Evolutionary conservation across 768 basidiomycete species (phyloP), one percentile per base, ranked within the genome.

Genomic region (Mycena maculata): DNA sequence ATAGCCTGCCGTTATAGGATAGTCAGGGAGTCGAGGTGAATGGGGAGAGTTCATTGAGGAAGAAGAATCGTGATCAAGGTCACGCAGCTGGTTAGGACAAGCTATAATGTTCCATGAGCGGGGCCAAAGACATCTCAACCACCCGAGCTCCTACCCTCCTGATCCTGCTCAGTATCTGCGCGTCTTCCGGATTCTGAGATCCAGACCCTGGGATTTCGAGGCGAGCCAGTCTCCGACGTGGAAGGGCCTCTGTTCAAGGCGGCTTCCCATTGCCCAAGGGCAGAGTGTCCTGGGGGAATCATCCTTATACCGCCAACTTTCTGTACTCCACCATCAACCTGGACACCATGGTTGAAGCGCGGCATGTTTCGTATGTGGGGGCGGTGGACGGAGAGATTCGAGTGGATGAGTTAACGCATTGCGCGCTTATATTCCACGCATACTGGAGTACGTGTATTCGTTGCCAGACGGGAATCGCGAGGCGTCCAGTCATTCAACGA

Each of bases 381-480:
- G 10, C 12, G 30, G 45, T n/a, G 58, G 27, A 2, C 16, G 41
- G 10, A 30, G 57, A n/a, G 22, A 27, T 25, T 49, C 11, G 22
- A 41, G 44, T 23, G 36, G 1, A 44, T 36, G 42, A 36, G 25
- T 28, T n/a, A 30, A 10, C 52, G 23, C 1, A 59, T 52, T 58
- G 63, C 23, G 57, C 49, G 60, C 60, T 61, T 62, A 47, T 57
- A 61, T 28, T 52, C 57, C 66, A 52, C 48, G 60, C 55, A 44
- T 39, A 61, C 36, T 60, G n/a, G 31, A 67, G 55, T 67, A 67
- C 66, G 66, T 67, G 57, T 67, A 28, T 47, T 58, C 36, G n/a
- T 38, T 45, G 60, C 66, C 66, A 62, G 66, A 62, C 25, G 60
- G 25, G 28, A 67, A 36, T 57, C 66, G 60, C 49, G 66, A 62